phyloP scores from a whole-genome alignment of 1,139 yeast genomes.

The Schizosaccharomyces versatilis region DNA sequence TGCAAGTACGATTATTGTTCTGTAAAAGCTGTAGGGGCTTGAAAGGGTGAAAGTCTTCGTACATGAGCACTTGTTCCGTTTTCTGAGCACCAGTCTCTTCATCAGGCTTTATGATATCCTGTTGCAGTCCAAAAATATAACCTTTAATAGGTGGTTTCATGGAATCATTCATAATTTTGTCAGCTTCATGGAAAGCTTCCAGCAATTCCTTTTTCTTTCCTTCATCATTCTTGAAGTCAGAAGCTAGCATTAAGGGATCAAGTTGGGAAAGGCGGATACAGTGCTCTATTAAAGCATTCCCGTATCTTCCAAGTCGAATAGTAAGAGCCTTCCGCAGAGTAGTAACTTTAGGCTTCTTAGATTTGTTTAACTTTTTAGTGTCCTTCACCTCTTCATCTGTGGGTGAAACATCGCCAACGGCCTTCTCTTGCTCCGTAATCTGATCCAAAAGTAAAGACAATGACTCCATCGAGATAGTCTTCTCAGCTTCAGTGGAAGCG shows the following conservation, averaged over 20 bases:
- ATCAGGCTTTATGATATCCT: neutral
- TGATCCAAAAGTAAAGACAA: neutral
- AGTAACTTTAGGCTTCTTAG: neutral
- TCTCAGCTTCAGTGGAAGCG: neutral
- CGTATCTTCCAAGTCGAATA: conserved; percentile 46
- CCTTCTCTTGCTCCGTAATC: conserved; percentile 3
- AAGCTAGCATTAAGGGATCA: conserved; percentile 20
- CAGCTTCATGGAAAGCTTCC: conserved; percentile 30
- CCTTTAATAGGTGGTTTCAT: conserved; percentile 27
- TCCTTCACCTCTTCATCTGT: conserved; percentile 3
- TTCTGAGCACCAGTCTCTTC: conserved; percentile 22
- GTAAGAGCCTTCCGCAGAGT: conserved; percentile 51
- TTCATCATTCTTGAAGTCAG: conserved; percentile 26
- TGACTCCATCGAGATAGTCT: conserved; percentile 2
- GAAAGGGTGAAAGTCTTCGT: conserved; percentile 76
- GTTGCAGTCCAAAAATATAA: conserved; percentile 38
- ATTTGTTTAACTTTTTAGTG: neutral
- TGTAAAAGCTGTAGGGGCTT: conserved; percentile 29
- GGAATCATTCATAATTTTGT: conserved; percentile 19
- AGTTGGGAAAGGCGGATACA: conserved; percentile 13
- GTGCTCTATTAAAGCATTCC: conserved; percentile 56
- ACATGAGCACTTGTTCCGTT: conserved; percentile 25
- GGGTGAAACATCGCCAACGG: conserved; percentile 3
- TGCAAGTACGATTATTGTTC: conserved; percentile 18
- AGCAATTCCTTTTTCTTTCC: conserved; percentile 17